A percentile compares a stretch with the other conserved stretches of the same genome.
Conservation (phyloP, 352 stramenopile genomes). For the Pythium monospermum region DNA sequence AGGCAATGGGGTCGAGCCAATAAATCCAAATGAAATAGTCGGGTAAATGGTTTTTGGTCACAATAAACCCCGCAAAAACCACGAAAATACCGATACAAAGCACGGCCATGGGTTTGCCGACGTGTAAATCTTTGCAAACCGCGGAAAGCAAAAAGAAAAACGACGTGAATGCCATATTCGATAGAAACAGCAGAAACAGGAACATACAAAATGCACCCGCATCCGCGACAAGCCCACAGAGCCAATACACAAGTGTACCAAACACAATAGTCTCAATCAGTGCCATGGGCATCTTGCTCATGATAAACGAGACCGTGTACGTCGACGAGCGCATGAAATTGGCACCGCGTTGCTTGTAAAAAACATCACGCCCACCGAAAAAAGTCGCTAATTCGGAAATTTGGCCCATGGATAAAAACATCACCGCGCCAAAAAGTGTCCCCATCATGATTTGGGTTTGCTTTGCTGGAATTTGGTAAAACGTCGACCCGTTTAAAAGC, state of each 20-base stretch:
- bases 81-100: conserved; percentile 43
- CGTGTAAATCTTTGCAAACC: conserved; percentile 24
- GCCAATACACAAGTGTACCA: conserved; percentile 63
- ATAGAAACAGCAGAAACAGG: conserved; percentile 33
- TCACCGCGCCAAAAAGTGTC: conserved; percentile 71
- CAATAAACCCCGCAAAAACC: conserved; percentile 53
- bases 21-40: conserved; percentile 58
- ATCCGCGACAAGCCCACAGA: conserved; percentile 41
- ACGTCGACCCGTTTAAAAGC: conserved; percentile 37
- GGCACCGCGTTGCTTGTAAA: conserved; percentile 82
- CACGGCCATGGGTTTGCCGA: conserved; percentile 41
- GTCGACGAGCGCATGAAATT: conserved; percentile 80
- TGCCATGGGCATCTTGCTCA: conserved; percentile 53
- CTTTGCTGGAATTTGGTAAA: conserved; percentile 41
- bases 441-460: conserved; percentile 52
- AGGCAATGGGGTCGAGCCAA: conserved; percentile 49
- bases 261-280: conserved; percentile 45
- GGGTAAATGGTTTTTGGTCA: conserved; percentile 42
- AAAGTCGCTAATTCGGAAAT: conserved; percentile 72
- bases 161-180: conserved; percentile 39
- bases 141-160: conserved; percentile 49
- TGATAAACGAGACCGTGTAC: conserved; percentile 55
- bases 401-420: conserved; percentile 77
- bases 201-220: conserved; percentile 34
- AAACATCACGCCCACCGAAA: conserved; percentile 53